phyloP scores from a whole-genome alignment of 1,139 yeast genomes.

The Yamadazyma triangularis region DNA sequence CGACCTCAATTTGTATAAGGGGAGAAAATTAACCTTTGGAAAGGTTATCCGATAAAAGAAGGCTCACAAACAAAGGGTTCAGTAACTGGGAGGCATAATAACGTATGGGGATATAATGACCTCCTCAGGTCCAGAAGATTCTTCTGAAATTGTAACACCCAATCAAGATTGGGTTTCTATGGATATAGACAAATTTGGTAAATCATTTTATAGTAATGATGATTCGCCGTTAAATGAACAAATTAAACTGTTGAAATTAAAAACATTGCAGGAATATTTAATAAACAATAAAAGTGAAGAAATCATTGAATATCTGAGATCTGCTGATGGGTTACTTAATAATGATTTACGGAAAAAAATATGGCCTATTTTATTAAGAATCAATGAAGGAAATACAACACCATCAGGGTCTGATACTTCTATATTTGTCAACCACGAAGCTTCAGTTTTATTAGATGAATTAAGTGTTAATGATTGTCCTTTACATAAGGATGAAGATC shows the following conservation, averaged over 20 bases:
- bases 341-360: constrained; percentile 34
- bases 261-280: constrained; percentile 36
- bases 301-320: constrained; percentile 31
- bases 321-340: constrained; percentile 47
- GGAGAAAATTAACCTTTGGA: too few species aligned
- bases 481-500: constrained; percentile 69
- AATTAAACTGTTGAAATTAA: constrained; percentile 33
- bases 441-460: constrained; percentile 7
- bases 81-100: too few species aligned
- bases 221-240: constrained; percentile 40
- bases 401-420: constrained; percentile 9
- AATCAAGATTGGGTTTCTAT: constrained; percentile 47
- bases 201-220: constrained; percentile 41
- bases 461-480: constrained; percentile 28
- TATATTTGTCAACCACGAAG: background rate
- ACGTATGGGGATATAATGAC: too few species aligned
- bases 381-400: constrained; percentile 1
- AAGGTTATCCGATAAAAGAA: too few species aligned
- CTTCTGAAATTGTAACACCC: background rate
- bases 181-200: constrained; percentile 46
- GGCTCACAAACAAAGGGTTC: too few species aligned
- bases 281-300: constrained; percentile 21
- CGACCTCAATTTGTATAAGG: too few species aligned
- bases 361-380: constrained; percentile 44
- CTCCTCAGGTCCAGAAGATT: background rate